phyloP scores from a whole-genome alignment of 768 basidiomycete species.

The Suillus cothurnatus region DNA sequence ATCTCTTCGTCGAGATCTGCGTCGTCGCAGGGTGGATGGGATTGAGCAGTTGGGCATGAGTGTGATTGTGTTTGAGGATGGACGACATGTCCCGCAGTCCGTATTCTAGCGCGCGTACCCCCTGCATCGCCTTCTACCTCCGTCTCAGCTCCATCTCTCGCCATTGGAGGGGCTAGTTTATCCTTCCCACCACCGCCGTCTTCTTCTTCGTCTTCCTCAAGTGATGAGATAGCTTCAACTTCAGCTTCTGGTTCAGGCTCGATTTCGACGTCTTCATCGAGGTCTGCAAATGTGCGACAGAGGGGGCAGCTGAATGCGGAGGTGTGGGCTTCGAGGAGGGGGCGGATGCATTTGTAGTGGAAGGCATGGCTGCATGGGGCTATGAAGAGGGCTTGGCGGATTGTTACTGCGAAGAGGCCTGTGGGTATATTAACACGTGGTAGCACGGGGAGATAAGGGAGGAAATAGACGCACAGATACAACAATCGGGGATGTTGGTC shows the following conservation, averaged over 20 bases:
- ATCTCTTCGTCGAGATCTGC: constrained; percentile 27
- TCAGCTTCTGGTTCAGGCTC: constrained; percentile 35
- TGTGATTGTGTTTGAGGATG: not conserved
- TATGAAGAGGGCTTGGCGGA: constrained; percentile 95
- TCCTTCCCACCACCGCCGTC: constrained; percentile 21
- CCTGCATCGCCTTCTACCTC: constrained; percentile 32
- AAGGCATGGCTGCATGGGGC: constrained; percentile 97
- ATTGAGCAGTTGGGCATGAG: not conserved
- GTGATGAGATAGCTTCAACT: constrained; percentile 1
- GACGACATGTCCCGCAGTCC: constrained; percentile 28
- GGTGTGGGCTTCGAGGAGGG: constrained; percentile 84
- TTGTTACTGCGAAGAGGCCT: constrained; percentile 85
- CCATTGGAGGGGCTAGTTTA: constrained; percentile 16
- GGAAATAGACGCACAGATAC: constrained; percentile 70
- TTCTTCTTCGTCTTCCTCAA: constrained; percentile 10
- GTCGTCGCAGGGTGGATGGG: constrained; percentile 10
- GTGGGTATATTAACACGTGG: constrained; percentile 8
- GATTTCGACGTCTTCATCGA: constrained; percentile 91
- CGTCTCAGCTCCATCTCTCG: constrained; percentile 35
- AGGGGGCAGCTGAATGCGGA: constrained; percentile 95
- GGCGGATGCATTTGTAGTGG: constrained; percentile 97
- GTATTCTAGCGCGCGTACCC: constrained; percentile 26
- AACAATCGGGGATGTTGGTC: constrained; percentile 75
- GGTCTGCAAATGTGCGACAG: constrained; percentile 91
- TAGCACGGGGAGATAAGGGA: not conserved